phyloP scores from a whole-genome alignment of 2,329 filamentous ascomycete genomes.

The Emericellopsis atlantica region DNA sequence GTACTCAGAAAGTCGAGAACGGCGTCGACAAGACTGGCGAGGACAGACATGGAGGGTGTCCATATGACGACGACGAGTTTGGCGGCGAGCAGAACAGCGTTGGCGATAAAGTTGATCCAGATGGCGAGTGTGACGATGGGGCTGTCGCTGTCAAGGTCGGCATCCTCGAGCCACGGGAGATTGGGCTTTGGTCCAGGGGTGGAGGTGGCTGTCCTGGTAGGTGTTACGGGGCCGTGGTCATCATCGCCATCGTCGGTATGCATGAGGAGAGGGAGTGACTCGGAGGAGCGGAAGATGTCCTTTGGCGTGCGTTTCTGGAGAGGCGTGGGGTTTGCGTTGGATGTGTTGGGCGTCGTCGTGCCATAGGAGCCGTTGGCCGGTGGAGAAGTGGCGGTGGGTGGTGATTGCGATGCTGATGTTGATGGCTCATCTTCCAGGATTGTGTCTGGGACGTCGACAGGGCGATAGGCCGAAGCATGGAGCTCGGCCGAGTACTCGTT shows the following conservation, averaged over 20 bases:
- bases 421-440: slow-evolving; percentile 52
- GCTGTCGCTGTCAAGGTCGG: slow-evolving; percentile 57
- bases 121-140: slow-evolving; percentile 77
- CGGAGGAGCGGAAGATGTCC: slow-evolving; percentile 69
- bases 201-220: slow-evolving; percentile 14
- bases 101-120: slow-evolving; percentile 72
- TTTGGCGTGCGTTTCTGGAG: slow-evolving; percentile 71
- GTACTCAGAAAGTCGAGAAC: slow-evolving; percentile 72
- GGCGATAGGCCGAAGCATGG: slow-evolving; percentile 38
- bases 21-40: slow-evolving; percentile 69
- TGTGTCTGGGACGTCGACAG: slow-evolving; percentile 54
- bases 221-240: slow-evolving; percentile 24
- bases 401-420: slow-evolving; percentile 1
- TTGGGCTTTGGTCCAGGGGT: slow-evolving; percentile 33
- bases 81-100: slow-evolving; percentile 58
- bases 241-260: slow-evolving; percentile 28
- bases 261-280: slow-evolving; percentile 52
- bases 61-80: slow-evolving; percentile 69
- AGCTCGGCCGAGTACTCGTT: slow-evolving; percentile 69
- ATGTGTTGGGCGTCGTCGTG: slow-evolving; percentile 8
- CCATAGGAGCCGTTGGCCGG: slow-evolving; percentile 12
- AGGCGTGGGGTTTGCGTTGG: slow-evolving; percentile 13
- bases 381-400: too few relatives aligned
- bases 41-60: slow-evolving; percentile 69
- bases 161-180: slow-evolving; percentile 62